A percentile compares a stretch with the other conserved stretches of the same genome.
Conservation (phyloP, 2,329 filamentous ascomycete genomes). For the Talaromyces rugulosus region DNA sequence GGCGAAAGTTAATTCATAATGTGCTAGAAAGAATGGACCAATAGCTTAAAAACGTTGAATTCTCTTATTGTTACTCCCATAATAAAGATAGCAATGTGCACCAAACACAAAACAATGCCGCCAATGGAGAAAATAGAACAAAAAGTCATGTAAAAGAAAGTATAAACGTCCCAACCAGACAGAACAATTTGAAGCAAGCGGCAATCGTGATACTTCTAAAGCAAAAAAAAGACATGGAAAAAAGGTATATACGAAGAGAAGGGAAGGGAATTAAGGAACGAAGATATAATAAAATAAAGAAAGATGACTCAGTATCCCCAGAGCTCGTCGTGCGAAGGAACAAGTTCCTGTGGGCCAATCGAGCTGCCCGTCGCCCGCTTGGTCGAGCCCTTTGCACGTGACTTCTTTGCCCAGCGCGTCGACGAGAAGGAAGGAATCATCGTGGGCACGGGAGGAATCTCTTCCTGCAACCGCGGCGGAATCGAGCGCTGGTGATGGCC, state of each 20-base stretch:
- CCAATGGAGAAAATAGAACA: not conserved
- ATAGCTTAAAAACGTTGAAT: not conserved
- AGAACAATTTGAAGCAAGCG: not conserved
- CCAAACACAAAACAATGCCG: not conserved
- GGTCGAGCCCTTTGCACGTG: constrained; percentile 6
- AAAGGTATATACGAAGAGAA: not conserved
- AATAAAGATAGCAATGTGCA: not conserved
- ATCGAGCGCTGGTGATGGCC: constrained; percentile 6
- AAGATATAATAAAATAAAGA: not conserved
- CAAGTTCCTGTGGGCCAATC: constrained; percentile 24
- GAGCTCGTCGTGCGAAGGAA: constrained; percentile 37
- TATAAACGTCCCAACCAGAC: not conserved
- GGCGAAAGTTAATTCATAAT: not conserved
- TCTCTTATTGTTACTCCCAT: not conserved
- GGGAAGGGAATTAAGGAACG: not conserved
- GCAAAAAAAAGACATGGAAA: not conserved
- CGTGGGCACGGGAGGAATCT: not conserved
- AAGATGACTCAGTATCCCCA: constrained; percentile 27
- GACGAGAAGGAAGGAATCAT: constrained; percentile 3
- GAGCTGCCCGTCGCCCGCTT: not conserved
- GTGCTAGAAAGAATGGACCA: not conserved
- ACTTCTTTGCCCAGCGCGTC: not conserved
- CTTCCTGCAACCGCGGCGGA: constrained; percentile 14
- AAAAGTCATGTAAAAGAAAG: not conserved
- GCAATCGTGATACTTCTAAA: not conserved